Evolutionary conservation across 1,139 yeast species (phyloP).

Genomic region (Hyphopichia pseudoburtonii): DNA sequence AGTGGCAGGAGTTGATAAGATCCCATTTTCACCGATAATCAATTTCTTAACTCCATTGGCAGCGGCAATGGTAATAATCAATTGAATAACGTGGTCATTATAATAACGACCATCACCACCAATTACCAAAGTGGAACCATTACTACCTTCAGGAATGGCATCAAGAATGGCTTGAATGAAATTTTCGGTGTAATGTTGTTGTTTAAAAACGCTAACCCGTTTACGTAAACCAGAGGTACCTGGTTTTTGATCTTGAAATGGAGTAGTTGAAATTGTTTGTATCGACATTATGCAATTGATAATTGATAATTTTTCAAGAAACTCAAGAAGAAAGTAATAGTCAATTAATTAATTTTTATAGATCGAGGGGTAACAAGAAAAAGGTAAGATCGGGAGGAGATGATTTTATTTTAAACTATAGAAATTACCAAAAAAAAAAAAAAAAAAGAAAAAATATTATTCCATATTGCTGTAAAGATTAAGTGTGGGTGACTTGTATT

Average conservation of each 20-base stretch:
- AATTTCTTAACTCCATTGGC: conserved; percentile 88
- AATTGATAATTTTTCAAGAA: no score
- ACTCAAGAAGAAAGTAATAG: no score
- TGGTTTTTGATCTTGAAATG: conserved; percentile 91
- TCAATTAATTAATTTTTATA: no score
- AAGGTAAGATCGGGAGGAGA: no score
- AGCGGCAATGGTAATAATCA: conserved; percentile 80
- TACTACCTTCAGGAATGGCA: conserved; percentile 87
- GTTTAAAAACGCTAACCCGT: conserved; percentile 82
- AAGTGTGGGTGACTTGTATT: no score
- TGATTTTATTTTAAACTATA: no score
- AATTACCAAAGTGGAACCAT: conserved; percentile 75
- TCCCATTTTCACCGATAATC: conserved; percentile 84
- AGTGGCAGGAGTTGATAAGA: conserved; percentile 94
- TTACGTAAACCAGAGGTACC: conserved; percentile 97
- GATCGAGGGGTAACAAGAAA: no score
- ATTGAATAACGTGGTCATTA: conserved; percentile 77
- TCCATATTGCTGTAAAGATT: no score
- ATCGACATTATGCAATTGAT: conserved; percentile 17
- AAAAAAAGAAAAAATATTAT: no score
- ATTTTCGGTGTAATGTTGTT: conserved; percentile 84
- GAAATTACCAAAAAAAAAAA: no score
- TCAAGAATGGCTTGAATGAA: conserved; percentile 84
- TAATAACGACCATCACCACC: conserved; percentile 98
- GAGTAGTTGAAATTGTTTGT: conserved; percentile 54